Conservation (phyloP, 164 flowering plant species). For the Nymphaea colorata region DNA sequence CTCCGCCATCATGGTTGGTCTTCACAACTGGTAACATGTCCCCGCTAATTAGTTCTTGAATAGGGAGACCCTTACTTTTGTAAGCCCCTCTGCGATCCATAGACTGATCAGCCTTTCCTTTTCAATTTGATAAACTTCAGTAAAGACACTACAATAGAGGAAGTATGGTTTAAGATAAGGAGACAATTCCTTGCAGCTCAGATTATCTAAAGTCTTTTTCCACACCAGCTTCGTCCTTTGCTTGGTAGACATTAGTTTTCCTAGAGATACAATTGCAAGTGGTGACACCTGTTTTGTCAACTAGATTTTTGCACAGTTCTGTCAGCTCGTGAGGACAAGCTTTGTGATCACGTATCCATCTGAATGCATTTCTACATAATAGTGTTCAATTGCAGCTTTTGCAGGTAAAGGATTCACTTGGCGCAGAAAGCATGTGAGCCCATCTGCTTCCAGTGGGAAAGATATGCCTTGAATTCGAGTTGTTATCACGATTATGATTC, state of each 20-base stretch:
- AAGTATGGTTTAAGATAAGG: not conserved
- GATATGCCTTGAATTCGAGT: slow-evolving; percentile 13
- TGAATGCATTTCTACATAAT: slow-evolving; percentile 16
- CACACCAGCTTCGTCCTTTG: not conserved
- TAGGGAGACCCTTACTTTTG: not conserved
- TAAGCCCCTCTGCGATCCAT: slow-evolving; percentile 2
- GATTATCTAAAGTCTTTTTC: not conserved
- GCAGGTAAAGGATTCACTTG: slow-evolving; percentile 1
- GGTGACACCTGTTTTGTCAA: slow-evolving; percentile 11
- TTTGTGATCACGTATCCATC: not conserved
- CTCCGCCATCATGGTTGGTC: slow-evolving; percentile 18
- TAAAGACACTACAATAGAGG: not conserved
- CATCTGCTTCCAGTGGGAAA: slow-evolving; percentile 1
- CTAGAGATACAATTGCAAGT: slow-evolving; percentile 13
- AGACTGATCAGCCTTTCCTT: not conserved
- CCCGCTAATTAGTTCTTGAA: not conserved
- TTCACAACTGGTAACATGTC: slow-evolving; percentile 6
- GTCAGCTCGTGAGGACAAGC: slow-evolving; percentile 1
- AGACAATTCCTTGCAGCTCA: not conserved
- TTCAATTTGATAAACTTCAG: not conserved
- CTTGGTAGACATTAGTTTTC: slow-evolving; percentile 4
- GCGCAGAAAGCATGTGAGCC: not conserved
- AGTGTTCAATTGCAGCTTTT: slow-evolving; percentile 21
- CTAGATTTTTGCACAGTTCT: slow-evolving; percentile 2
- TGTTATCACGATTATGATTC: slow-evolving; percentile 28